Evolutionary conservation across 371 early-diverging fungal genomes (phyloP).

Genomic region (Circinella minor): DNA sequence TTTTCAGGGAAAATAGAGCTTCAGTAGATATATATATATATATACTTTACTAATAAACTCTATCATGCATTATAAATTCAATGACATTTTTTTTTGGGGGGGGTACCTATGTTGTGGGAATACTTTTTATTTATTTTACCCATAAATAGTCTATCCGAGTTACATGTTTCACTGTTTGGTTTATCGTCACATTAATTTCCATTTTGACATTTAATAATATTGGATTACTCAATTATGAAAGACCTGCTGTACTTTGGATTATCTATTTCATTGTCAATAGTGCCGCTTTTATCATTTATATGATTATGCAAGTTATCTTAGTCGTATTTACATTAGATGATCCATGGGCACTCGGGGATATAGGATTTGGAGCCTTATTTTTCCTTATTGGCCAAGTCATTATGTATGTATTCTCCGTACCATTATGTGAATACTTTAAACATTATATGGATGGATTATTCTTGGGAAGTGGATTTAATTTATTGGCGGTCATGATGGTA

Average conservation of each 20-base stretch:
- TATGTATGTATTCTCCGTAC: constrained; percentile 64
- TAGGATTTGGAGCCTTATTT: constrained; percentile 78
- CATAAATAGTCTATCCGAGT: constrained; percentile 69
- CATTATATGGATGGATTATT: constrained; percentile 93
- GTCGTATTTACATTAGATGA: constrained; percentile 88
- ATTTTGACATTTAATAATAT: constrained; percentile 78
- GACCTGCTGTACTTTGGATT: constrained; percentile 74
- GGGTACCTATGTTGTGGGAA: too few relatives aligned
- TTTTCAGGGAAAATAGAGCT: too few relatives aligned
- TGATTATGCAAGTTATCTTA: constrained; percentile 79
- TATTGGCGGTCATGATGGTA: constrained; percentile 92
- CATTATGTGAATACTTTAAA: constrained; percentile 76
- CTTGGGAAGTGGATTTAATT: constrained; percentile 79
- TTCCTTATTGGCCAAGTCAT: constrained; percentile 77
- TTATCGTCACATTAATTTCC: constrained; percentile 66
- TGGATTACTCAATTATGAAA: constrained; percentile 59
- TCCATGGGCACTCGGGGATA: constrained; percentile 86
- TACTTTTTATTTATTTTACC: too few relatives aligned
- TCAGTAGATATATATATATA: too few relatives aligned
- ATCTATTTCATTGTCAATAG: constrained; percentile 78
- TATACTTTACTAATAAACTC: too few relatives aligned
- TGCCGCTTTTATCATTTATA: constrained; percentile 73
- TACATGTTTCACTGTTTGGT: constrained; percentile 65
- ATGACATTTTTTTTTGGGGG: too few relatives aligned
- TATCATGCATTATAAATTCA: too few relatives aligned